These are phyloP conservation scores for Pseudogymnoascus sp. DNA, from an alignment of 2,329 filamentous ascomycete species.

Conservation along the genomic window DNA sequence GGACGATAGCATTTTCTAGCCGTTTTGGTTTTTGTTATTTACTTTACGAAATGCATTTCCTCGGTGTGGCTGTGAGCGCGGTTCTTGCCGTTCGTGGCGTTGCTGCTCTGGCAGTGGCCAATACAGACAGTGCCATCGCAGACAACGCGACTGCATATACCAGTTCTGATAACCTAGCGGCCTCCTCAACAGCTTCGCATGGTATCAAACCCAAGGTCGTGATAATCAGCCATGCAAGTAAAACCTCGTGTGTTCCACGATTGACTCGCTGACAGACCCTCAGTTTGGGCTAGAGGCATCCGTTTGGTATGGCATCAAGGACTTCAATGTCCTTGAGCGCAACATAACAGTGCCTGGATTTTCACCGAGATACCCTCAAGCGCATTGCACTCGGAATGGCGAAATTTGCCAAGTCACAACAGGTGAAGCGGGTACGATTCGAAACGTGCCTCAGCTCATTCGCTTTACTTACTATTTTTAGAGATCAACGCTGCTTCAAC, in stretches of 20 bases:
- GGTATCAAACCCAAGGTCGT: conserved; percentile 50
- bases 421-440: conserved; percentile 42
- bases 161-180: not conserved
- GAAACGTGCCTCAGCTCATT: not conserved
- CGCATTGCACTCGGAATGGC: conserved; percentile 54
- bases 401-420: conserved; percentile 62
- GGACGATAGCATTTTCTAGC: not conserved
- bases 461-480: not conserved
- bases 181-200: not conserved
- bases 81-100: not conserved
- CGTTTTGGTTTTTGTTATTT: not conserved
- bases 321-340: conserved; percentile 45
- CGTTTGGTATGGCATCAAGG: conserved; percentile 47
- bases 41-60: not conserved
- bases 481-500: conserved; percentile 70
- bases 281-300: conserved; percentile 56
- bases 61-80: not conserved
- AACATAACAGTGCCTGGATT: conserved; percentile 55
- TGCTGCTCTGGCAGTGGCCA: not conserved
- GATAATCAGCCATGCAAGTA: conserved; percentile 52
- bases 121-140: not conserved
- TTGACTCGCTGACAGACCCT: not conserved
- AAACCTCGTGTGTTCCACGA: not conserved
- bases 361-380: conserved; percentile 56
- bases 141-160: not conserved